Percentiles rank a stretch among this genome's conserved stretches.
Evolutionary conservation across 768 basidiomycete species (phyloP).

Genomic region (Amanita rimosa): DNA sequence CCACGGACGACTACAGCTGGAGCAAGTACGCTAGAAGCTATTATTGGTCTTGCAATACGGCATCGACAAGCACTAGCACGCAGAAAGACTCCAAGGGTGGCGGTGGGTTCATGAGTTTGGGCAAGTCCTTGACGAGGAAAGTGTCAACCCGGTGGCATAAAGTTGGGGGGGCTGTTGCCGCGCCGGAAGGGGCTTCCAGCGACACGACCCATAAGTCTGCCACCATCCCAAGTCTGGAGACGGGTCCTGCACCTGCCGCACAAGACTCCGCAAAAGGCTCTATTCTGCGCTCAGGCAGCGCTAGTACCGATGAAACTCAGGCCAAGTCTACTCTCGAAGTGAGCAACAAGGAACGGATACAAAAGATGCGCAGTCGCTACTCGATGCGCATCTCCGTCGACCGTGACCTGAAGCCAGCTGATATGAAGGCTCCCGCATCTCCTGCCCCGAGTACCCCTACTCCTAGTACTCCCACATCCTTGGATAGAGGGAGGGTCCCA

Average conservation of each 20-base stretch:
- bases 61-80: neutral
- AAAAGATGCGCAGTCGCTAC: neutral
- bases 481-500: neutral
- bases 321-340: neutral
- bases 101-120: neutral
- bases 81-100: neutral
- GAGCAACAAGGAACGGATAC: neutral
- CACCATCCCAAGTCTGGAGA: neutral
- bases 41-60: constrained; percentile 1
- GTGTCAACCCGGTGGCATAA: neutral
- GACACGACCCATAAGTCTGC: neutral
- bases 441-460: neutral
- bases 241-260: neutral
- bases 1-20: neutral
- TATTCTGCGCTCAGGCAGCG: neutral
- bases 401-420: neutral
- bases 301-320: neutral
- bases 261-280: neutral
- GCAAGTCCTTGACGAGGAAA: constrained; percentile 3
- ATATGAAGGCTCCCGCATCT: neutral
- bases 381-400: constrained; percentile 3
- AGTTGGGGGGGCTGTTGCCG: neutral
- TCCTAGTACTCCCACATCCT: neutral
- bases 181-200: neutral
- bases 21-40: neutral